Evolutionary conservation across 1,284 basidiomycete genomes (phyloP), one percentile per base, ranked within the genome.

Genomic region (Trichosporon inkin): DNA sequence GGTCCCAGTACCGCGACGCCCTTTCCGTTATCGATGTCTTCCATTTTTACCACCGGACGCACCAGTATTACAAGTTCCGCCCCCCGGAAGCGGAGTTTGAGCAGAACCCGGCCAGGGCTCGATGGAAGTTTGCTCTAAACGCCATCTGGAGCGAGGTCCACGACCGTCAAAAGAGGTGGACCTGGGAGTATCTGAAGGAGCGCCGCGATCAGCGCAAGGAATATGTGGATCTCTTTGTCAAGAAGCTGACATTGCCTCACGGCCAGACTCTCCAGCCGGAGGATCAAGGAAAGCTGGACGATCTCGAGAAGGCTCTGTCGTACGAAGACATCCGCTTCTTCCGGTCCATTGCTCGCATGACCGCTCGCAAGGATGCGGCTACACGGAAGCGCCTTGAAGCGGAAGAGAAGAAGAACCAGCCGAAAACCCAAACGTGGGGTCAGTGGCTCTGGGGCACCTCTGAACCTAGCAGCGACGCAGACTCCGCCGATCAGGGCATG

Each of bases 251-350:
- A 55, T 75, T 84, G 36, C 64, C 72, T 6, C 75, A 76, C 22
- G 72, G 69, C 10, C 73, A 72, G 56, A 62, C 65, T 10, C 76
- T 89, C 19, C 68, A 80, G 8, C 83, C 82, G n/a, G 78, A 81
- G 86, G 91, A 93, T 52, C 67, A 80, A 34, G 75, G 80, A 53
- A 80, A 80, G 6, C 79, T 97, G 24, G 83, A 85, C 52, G 81
- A 80, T 1, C 80, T 99, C 55, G 97, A 99, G 75, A 80, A 78
- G 67, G 91, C 90, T 73, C 82, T 99, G 11, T 84, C 86, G 0
- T 99, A 98, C 72, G 92, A 97, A 74, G 96, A 99, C 70, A 89
- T 99, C 56, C 88, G 96, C 11, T 98, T 98, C 79, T 99, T 98
- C 80, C 86, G 96, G 22, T 98, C 94, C 3, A 92, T 99, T 62